These are phyloP conservation scores for Taxillus chinensis DNA, from an alignment of 164 flowering plant species.

Conservation along the genomic window DNA sequence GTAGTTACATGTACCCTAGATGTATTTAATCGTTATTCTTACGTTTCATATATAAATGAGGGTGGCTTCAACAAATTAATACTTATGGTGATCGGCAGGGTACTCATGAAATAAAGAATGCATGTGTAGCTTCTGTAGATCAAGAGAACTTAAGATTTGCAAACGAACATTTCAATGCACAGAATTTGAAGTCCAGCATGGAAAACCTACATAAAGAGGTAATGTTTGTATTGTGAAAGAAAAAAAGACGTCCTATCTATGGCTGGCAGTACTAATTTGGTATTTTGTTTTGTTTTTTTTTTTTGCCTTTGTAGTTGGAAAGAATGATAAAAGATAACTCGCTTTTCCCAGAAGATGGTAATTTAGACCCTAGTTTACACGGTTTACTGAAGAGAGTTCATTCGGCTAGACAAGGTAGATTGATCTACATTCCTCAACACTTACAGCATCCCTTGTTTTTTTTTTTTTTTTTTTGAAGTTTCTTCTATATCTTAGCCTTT, in stretches of 20 bases:
- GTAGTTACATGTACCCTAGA: too few species aligned
- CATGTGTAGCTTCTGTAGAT: slow-evolving; percentile 1
- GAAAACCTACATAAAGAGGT: slow-evolving; percentile 76
- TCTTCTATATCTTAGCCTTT: background rate
- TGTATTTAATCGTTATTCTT: too few species aligned
- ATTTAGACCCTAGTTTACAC: slow-evolving; percentile 23
- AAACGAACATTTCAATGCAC: slow-evolving; percentile 28
- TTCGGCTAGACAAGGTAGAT: slow-evolving; percentile 52
- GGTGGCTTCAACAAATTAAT: slow-evolving; percentile 23
- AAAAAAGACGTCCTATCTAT: background rate
- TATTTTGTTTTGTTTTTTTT: too few species aligned
- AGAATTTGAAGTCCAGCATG: slow-evolving; percentile 60
- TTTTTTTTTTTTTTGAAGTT: background rate
- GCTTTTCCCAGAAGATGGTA: slow-evolving; percentile 23
- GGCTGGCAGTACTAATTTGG: background rate
- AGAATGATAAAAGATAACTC: slow-evolving; percentile 76
- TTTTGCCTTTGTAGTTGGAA: slow-evolving; percentile 58
- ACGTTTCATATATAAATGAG: background rate
- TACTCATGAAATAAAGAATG: slow-evolving; percentile 9
- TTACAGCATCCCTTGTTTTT: background rate
- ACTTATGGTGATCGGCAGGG: slow-evolving; percentile 7
- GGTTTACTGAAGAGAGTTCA: slow-evolving; percentile 48
- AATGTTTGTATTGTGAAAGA: slow-evolving; percentile 6
- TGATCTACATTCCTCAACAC: background rate
- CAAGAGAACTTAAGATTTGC: slow-evolving; percentile 25